Evolutionary conservation across 805 yeast genomes (phyloP).

Genomic region (Monosporozyma aerobia): DNA sequence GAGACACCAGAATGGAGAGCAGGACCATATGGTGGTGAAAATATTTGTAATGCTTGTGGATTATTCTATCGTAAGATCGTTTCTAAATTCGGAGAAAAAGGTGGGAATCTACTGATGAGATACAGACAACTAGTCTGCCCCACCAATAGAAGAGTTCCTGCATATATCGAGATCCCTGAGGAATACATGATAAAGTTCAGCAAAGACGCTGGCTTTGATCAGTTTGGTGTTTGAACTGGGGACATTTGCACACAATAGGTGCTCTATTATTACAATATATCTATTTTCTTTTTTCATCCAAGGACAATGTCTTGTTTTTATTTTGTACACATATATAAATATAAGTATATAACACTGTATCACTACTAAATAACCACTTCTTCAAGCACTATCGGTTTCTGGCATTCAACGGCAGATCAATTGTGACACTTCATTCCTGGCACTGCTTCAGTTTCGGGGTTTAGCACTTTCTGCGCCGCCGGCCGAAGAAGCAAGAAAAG

Average conservation of each 20-base stretch:
- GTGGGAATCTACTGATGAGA: conserved; percentile 21
- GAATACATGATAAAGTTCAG: conserved; percentile 4
- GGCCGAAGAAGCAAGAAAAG: too few relatives aligned
- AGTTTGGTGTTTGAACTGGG: background rate
- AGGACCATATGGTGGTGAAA: conserved; percentile 77
- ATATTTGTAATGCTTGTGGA: conserved; percentile 91
- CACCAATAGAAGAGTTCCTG: conserved; percentile 24
- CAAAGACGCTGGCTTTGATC: background rate
- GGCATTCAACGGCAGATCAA: too few relatives aligned
- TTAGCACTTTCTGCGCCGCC: too few relatives aligned
- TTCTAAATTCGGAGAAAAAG: conserved; percentile 26
- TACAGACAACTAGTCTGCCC: conserved; percentile 12
- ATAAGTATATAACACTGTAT: background rate
- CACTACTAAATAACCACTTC: background rate
- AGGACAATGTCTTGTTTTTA: background rate
- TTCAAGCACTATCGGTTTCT: background rate
- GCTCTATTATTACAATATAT: background rate
- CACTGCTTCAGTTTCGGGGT: too few relatives aligned
- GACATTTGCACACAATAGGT: too few relatives aligned
- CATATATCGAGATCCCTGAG: conserved; percentile 15
- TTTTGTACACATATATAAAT: background rate
- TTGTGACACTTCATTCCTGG: background rate
- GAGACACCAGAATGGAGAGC: conserved; percentile 86
- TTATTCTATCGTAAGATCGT: conserved; percentile 56
- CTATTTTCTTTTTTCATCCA: background rate